These are phyloP conservation scores for Apocynum venetum DNA, from an alignment of 257 asterid species.

Conservation along the genomic window DNA sequence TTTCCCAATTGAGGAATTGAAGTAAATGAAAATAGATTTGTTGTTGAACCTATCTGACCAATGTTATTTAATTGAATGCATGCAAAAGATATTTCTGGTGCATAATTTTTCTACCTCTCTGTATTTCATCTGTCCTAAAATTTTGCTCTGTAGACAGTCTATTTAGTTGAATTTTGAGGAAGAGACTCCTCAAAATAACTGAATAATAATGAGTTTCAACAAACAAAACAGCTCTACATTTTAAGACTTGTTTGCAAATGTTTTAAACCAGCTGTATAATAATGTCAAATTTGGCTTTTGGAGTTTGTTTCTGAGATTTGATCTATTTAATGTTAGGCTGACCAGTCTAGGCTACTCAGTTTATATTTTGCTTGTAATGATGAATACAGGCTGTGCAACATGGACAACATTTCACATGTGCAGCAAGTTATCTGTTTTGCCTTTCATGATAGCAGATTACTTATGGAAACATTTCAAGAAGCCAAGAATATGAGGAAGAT, in stretches of 20 bases:
- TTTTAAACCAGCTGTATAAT: neutral
- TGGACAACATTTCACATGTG: conserved; percentile 95
- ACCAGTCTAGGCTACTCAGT: too few species aligned
- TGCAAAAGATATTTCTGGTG: too few species aligned
- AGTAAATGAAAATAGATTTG: neutral
- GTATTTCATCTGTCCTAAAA: neutral
- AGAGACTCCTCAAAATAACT: neutral
- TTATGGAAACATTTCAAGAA: conserved; percentile 97
- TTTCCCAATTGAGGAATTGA: too few species aligned
- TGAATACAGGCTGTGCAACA: conserved; percentile 80
- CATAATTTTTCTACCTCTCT: too few species aligned
- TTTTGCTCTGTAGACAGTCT: neutral
- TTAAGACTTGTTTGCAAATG: neutral
- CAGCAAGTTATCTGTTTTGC: conserved; percentile 98
- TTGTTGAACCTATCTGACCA: neutral
- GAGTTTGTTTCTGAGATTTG: neutral
- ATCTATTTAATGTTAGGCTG: neutral
- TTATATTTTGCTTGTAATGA: neutral
- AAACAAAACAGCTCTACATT: neutral
- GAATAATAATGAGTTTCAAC: neutral
- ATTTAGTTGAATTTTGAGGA: neutral
- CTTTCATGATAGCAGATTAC: conserved; percentile 88
- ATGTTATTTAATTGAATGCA: too few species aligned
- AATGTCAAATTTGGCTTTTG: neutral
- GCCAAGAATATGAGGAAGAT: conserved; percentile 89